Evolutionary conservation across 1,139 yeast genomes (phyloP).

Genomic region (Blastobotrys apis): DNA sequence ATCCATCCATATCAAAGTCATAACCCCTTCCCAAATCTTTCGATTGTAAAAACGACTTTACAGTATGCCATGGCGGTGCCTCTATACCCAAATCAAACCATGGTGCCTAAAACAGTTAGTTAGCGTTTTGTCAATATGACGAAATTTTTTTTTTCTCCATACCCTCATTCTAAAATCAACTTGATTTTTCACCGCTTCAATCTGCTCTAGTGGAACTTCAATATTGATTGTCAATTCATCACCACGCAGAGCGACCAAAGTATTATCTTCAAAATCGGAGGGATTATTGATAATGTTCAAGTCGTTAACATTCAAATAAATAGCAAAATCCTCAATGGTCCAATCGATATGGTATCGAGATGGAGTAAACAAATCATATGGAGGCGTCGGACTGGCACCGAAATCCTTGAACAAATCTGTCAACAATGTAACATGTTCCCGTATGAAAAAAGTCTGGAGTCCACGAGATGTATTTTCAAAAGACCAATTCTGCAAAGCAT

Average conservation of each 20-base stretch:
- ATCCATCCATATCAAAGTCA: slow-evolving; percentile 58
- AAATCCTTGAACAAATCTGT: slow-evolving; percentile 76
- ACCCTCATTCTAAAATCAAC: slow-evolving; percentile 47
- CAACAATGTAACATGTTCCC: slow-evolving; percentile 78
- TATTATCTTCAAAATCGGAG: slow-evolving; percentile 73
- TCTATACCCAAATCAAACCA: slow-evolving; percentile 58
- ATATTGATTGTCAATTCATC: slow-evolving; percentile 47
- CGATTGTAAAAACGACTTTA: slow-evolving; percentile 60
- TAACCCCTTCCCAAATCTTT: slow-evolving; percentile 63
- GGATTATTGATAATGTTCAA: slow-evolving; percentile 86
- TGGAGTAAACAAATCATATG: slow-evolving; percentile 75
- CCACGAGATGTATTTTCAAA: slow-evolving; percentile 52
- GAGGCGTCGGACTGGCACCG: slow-evolving; percentile 61
- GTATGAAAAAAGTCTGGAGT: slow-evolving; percentile 59
- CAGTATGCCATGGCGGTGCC: slow-evolving; percentile 91
- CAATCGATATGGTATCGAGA: slow-evolving; percentile 59
- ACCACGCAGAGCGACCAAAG: slow-evolving; percentile 71
- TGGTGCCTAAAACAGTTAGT: slow-evolving; percentile 42
- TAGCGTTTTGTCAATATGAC: not conserved
- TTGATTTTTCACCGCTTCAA: slow-evolving; percentile 53
- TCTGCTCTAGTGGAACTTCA: slow-evolving; percentile 57
- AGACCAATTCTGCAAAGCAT: slow-evolving; percentile 67
- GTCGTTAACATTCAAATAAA: slow-evolving; percentile 78
- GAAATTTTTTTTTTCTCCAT: slow-evolving; percentile 10
- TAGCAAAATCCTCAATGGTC: slow-evolving; percentile 52